Conservation (phyloP, 176 grass and related monocot genomes). For the Poa annua region DNA sequence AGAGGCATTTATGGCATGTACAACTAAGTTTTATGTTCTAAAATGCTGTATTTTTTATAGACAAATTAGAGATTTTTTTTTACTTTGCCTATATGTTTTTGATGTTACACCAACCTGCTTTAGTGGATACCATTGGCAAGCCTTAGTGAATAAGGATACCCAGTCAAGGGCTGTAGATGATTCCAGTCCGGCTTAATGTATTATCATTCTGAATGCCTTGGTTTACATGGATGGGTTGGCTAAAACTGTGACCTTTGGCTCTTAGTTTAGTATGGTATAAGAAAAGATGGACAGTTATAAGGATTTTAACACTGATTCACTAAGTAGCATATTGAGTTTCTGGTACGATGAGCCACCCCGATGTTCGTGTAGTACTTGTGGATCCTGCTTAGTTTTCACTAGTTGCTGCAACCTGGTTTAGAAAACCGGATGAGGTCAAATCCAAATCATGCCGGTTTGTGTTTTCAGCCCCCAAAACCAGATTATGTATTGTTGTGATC, state of each 20-base stretch:
- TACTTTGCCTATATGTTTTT: not conserved
- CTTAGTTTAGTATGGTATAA: conserved; percentile 5
- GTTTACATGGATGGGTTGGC: not conserved
- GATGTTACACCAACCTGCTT: conserved; percentile 6
- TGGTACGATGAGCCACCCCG: not conserved
- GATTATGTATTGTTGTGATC: not conserved
- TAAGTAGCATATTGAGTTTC: not conserved
- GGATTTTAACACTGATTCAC: not conserved
- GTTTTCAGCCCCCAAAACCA: not conserved
- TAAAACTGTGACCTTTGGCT: not conserved
- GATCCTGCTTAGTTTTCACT: not conserved
- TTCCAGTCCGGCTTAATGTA: not conserved
- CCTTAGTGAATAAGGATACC: conserved; percentile 25
- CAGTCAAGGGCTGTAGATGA: conserved; percentile 9
- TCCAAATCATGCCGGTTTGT: not conserved
- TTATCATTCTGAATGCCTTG: conserved; percentile 15
- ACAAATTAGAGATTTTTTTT: not conserved
- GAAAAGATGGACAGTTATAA: not conserved
- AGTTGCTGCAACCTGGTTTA: not conserved
- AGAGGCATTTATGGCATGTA: not conserved
- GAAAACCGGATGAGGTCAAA: not conserved
- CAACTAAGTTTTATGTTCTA: not conserved
- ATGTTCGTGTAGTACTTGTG: not conserved
- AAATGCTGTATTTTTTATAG: not conserved
- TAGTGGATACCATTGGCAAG: not conserved